Base-by-base conservation (phyloP, 176 grass and related monocot genomes). In the Musa schizocarpa region DNA sequence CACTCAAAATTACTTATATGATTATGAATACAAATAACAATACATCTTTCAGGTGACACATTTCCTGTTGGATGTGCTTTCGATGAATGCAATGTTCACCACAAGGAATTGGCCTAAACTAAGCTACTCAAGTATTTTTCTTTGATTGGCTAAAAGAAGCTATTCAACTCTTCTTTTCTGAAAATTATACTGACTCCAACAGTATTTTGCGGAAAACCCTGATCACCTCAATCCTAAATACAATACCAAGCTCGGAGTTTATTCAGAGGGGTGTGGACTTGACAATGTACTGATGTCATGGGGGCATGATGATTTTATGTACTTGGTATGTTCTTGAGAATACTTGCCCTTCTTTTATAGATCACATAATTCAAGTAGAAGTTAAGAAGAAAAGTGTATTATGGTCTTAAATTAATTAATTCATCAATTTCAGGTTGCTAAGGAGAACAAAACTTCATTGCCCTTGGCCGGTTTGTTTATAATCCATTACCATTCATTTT, bases 281-380 rank as follows among this genome's bases (percentile, higher is more conserved):
- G 80, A 89, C 21, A 94, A 87, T 9, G 90, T 94, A 43, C 78
- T 91, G 65, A 89, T 98, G 84, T 98, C 95, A 0, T 89, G 86
- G 82, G 95, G 90, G 65, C 95, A 98, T 51, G 88, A 98, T 51
- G 88, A 91, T 34, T 91, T 91, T 72, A 98, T 98, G 90, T 87
- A 89, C 74, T 86, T 94, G 88, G 95, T 92, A 89, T 64, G 22
- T 11, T 52, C 11, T 12, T 76, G 53, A 20, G 17, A 70, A 50
- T 51, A 51, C 63, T 11, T 65, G 11, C 23, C 63, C 26, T 65
- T 25, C 8, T 27, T 65, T 24, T 10, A 65, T 12, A 7, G 4
- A 6, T 43, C 34, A 43, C 34, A 0, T 34, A 34, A 5, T 34
- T 27, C 5, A 29, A n/a, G n/a, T n/a, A 16, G 1, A 64, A 43